Percentiles rank a stretch among this genome's conserved stretches.
Evolutionary conservation across 352 stramenopile species (phyloP).

Genomic region (Sclerospora graminicola): DNA sequence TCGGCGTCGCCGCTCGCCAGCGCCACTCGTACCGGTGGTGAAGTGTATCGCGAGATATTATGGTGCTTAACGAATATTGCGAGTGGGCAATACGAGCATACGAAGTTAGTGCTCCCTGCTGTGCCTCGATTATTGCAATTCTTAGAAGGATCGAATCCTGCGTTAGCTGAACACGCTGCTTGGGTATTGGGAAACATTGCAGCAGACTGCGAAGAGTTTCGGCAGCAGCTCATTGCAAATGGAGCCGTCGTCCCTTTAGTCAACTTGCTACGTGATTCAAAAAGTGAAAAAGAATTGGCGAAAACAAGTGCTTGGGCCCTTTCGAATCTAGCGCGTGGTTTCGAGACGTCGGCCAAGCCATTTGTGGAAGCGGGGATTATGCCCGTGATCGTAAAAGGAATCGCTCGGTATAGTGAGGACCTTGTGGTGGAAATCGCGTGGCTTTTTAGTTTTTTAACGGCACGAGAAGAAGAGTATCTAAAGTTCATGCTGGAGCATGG

Average conservation of each 20-base stretch:
- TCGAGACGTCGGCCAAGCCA: conserved; percentile 57
- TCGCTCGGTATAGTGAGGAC: conserved; percentile 33
- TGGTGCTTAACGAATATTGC: conserved; percentile 83
- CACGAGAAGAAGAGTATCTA: conserved; percentile 61
- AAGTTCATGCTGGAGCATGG: conserved; percentile 52
- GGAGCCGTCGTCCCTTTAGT: conserved; percentile 7
- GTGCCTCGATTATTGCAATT: conserved; percentile 68
- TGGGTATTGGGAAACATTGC: conserved; percentile 83
- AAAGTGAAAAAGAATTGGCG: conserved; percentile 28
- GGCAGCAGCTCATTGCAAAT: conserved; percentile 75
- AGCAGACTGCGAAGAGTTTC: conserved; percentile 75
- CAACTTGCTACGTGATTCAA: conserved; percentile 1
- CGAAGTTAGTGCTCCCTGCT: conserved; percentile 66
- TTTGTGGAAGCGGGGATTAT: conserved; percentile 71
- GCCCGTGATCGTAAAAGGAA: conserved; percentile 28
- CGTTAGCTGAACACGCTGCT: conserved; percentile 62
- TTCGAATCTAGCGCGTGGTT: conserved; percentile 30
- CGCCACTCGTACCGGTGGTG: conserved; percentile 44
- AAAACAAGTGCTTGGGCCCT: conserved; percentile 13
- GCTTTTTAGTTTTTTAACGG: conserved; percentile 82
- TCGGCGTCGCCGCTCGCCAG: conserved; percentile 52
- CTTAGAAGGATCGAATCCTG: conserved; percentile 39
- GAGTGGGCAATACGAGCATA: conserved; percentile 76
- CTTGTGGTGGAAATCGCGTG: conserved; percentile 75
- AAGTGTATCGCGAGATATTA: conserved; percentile 70